Base-by-base conservation (phyloP, 306 rosid species). In the Datisca glomerata region DNA sequence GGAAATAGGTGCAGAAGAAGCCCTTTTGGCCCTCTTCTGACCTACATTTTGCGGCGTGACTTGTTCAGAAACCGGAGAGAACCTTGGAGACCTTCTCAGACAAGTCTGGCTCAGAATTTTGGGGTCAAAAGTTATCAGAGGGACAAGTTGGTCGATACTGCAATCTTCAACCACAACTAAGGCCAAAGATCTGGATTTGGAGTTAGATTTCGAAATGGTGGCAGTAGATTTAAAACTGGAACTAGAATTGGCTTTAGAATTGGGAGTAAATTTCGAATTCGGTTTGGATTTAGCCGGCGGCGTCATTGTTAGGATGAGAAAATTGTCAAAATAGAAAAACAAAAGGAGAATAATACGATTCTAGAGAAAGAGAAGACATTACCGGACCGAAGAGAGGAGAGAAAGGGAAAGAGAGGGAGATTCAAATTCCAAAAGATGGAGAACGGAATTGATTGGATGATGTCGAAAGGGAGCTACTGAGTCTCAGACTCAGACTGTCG, bases 1-100 rank as follows among this genome's bases (percentile, higher is more conserved):
- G 4, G 20, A 4, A 16, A 14, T 18, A 42, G 46, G 15, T 8
- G 16, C 20, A 27, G 45, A 56, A 35, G 8, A 41, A 20, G 27
- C 19, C 35, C 23, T 45, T 28, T 45, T 45, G 24, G 12, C 35
- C 3, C 34, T 6, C 14, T 15, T 33, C n/a, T 15, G n/a, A 23
- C 12, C 34, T 37, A 24, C 53, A 45, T 35, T 56, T 42, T 36
- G 19, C 22, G 0, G 8, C 31, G 19, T 3, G 38, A 23, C 24
- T 23, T 12, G 18, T 21, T 4, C 20, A 15, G 37, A 12, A 34
- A 29, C 12, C 4, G 21, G 13, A 41, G 49, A 2, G 38, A 59
- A 35, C 35, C 63, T 55, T 6, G 64, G 51, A 21, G 63, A 55
- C 53, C 59, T 49, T 43, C 64, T 28, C 15, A 37, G 13, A 14